A percentile compares a stretch with the other conserved stretches of the same genome.
Evolutionary conservation across 176 grass and related monocot species (phyloP).

Genomic region (Leersia perrieri): DNA sequence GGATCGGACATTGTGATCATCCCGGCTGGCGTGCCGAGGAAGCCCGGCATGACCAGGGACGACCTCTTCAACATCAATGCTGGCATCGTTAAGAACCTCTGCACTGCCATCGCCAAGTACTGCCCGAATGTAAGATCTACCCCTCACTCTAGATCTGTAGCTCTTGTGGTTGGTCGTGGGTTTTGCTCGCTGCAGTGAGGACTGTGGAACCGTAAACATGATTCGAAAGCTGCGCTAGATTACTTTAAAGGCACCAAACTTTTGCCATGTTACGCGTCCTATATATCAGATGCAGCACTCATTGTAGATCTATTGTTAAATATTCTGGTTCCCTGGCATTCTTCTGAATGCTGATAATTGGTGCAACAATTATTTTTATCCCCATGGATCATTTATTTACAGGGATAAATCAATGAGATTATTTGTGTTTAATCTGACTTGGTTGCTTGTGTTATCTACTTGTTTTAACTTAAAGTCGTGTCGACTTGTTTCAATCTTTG

Average conservation of each 20-base stretch:
- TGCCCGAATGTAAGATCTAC: constrained; percentile 46
- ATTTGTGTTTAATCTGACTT: constrained; percentile 7
- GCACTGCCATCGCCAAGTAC: constrained; percentile 51
- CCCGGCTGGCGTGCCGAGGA: constrained; percentile 55
- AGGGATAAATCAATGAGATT: neutral
- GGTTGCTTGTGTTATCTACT: neutral
- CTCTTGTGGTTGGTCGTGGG: neutral
- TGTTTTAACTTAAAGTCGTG: neutral
- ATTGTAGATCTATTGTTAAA: neutral
- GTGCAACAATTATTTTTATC: neutral
- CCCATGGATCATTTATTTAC: neutral
- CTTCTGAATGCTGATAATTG: neutral
- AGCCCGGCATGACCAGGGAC: constrained; percentile 56
- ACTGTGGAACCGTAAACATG: neutral
- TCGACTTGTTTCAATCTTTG: constrained; percentile 16
- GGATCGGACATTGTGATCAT: constrained; percentile 51
- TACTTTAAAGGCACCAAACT: neutral
- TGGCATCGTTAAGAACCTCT: constrained; percentile 59
- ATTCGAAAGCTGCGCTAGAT: neutral
- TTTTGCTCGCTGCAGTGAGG: neutral
- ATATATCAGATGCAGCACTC: neutral
- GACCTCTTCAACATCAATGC: constrained; percentile 64
- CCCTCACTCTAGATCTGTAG: neutral
- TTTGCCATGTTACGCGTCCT: neutral
- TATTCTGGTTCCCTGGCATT: neutral